Conservation (phyloP, 352 stramenopile species). For the Pythium scleroteichum region DNA sequence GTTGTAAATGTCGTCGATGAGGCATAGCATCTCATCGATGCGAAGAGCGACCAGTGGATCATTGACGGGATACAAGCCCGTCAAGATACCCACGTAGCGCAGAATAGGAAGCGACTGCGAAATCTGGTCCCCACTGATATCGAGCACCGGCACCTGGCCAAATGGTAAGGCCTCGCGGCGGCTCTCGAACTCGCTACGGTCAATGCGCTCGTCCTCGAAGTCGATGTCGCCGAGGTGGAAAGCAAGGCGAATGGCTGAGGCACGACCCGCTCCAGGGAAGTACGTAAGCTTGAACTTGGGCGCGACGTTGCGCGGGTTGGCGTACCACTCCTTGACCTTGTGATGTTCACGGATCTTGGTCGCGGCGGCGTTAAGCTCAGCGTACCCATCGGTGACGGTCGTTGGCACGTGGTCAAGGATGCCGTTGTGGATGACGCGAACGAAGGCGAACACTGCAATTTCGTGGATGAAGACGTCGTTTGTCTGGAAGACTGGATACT, state of each 20-base stretch:
- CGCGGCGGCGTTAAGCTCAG: constrained; percentile 11
- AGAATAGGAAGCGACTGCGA: constrained; percentile 51
- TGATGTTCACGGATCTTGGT: constrained; percentile 31
- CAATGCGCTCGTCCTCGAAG: constrained; percentile 61
- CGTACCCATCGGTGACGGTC: constrained; percentile 29
- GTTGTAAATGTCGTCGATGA: constrained; percentile 27
- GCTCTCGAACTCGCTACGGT: constrained; percentile 26
- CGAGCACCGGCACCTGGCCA: constrained; percentile 38
- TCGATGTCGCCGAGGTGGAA: constrained; percentile 59
- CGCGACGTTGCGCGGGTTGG: constrained; percentile 16
- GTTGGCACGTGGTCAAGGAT: constrained; percentile 38
- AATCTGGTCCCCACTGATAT: constrained; percentile 36
- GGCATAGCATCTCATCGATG: constrained; percentile 33
- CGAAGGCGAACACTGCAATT: constrained; percentile 28
- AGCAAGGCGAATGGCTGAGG: constrained; percentile 50
- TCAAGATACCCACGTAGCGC: constrained; percentile 32
- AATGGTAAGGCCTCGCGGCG: constrained; percentile 36
- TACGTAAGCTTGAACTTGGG: constrained; percentile 68
- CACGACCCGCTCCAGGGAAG: constrained; percentile 45
- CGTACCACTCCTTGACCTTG: constrained; percentile 40
- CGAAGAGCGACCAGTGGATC: constrained; percentile 27
- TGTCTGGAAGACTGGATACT: constrained; percentile 27
- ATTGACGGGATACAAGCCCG: constrained; percentile 36
- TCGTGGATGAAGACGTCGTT: constrained; percentile 34
- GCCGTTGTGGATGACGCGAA: constrained; percentile 29